phyloP scores from a whole-genome alignment of 139 green algal species.

The Chlamydomonas eustigma region DNA sequence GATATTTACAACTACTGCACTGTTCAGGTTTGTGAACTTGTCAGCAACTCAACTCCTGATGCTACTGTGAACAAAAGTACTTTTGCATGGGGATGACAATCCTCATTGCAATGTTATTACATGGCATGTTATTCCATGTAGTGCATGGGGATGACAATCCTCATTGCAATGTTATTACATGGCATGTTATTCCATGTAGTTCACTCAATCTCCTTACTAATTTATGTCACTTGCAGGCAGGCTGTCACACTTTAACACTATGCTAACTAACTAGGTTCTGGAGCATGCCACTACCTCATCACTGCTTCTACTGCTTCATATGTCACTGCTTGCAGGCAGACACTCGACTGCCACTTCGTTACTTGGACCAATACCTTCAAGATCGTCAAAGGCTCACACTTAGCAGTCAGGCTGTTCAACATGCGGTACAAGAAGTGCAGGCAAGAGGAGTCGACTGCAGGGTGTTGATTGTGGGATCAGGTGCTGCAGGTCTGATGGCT shows the following conservation, averaged over 20 bases:
- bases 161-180: neutral
- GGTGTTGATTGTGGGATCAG: conserved; percentile 28
- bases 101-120: neutral
- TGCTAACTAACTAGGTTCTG: neutral
- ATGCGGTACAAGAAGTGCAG: neutral
- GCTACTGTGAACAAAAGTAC: too few species aligned
- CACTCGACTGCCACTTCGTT: conserved; percentile 30
- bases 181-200: too few species aligned
- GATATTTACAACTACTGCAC: conserved; percentile 89
- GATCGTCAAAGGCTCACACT: conserved; percentile 32
- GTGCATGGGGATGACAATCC: too few species aligned
- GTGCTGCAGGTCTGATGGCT: conserved; percentile 21
- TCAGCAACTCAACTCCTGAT: too few species aligned
- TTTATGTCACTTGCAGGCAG: too few species aligned
- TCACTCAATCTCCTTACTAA: too few species aligned
- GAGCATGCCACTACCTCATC: neutral
- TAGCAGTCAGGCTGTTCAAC: conserved; percentile 19
- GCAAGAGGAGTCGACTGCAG: conserved; percentile 18
- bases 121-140: too few species aligned
- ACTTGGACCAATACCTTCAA: conserved; percentile 14
- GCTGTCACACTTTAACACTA: neutral
- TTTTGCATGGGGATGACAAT: neutral
- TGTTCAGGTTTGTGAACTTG: conserved; percentile 39
- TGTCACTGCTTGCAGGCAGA: conserved; percentile 29
- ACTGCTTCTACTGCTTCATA: too few species aligned